These are phyloP conservation scores for Piper betle DNA, from an alignment of 164 flowering plant species.

Conservation along the genomic window DNA sequence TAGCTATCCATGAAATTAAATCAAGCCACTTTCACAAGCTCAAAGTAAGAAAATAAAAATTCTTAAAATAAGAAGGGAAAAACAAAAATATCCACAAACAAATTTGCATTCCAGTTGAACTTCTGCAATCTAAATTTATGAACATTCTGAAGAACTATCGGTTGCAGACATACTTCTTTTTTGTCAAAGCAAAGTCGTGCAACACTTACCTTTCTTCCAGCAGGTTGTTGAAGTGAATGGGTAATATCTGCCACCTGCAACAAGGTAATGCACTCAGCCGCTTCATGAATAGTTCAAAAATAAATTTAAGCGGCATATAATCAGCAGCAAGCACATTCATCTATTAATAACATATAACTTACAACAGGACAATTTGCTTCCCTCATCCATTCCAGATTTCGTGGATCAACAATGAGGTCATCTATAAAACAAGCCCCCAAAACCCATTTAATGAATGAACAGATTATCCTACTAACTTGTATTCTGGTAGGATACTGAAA, in stretches of 20 bases:
- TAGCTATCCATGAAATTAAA: constrained; percentile 30
- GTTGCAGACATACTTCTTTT: background rate
- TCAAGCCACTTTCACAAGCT: background rate
- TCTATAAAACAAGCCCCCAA: constrained; percentile 29
- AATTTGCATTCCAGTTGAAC: background rate
- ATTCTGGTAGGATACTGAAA: background rate
- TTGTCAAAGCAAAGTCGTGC: background rate
- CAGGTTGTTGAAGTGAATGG: constrained; percentile 95
- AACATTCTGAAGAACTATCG: no score
- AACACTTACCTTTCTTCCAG: constrained; percentile 61
- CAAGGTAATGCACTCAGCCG: constrained; percentile 1
- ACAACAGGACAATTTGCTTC: constrained; percentile 94
- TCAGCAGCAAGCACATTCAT: no score
- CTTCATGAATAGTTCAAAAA: background rate
- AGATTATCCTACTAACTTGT: background rate
- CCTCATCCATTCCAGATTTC: constrained; percentile 95
- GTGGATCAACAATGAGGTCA: constrained; percentile 97
- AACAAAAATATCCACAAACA: constrained; percentile 1
- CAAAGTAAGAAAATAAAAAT: background rate
- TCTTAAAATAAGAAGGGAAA: background rate
- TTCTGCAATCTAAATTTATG: background rate
- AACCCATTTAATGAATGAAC: background rate
- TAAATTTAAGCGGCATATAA: no score
- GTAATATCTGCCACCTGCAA: constrained; percentile 92
- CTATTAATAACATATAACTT: constrained; percentile 19